Percentiles rank a stretch among this genome's conserved stretches.
Evolutionary conservation across 352 stramenopile species (phyloP).

Genomic region (Plasmopara muralis): DNA sequence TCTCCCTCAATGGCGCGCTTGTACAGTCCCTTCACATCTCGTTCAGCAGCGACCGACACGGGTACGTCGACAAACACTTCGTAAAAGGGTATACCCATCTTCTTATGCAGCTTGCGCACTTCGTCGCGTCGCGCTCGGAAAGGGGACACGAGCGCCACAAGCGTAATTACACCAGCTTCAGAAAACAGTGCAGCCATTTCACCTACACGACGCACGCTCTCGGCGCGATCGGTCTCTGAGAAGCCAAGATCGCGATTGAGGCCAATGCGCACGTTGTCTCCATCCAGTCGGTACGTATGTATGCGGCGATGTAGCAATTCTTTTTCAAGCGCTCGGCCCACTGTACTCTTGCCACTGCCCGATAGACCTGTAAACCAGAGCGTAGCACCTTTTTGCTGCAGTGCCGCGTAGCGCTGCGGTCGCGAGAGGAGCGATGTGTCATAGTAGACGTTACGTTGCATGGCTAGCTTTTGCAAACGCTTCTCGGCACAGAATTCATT

Average conservation of each 20-base stretch:
- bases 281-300: slow-evolving; percentile 96
- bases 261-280: slow-evolving; percentile 97
- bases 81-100: slow-evolving; percentile 96
- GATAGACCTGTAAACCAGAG: slow-evolving; percentile 98
- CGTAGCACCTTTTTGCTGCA: slow-evolving; percentile 95
- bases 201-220: slow-evolving; percentile 95
- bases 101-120: slow-evolving; percentile 87
- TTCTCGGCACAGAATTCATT: slow-evolving; percentile 43
- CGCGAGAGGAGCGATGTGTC: slow-evolving; percentile 67
- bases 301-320: slow-evolving; percentile 91
- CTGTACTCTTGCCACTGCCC: slow-evolving; percentile 97
- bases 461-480: slow-evolving; percentile 60
- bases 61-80: slow-evolving; percentile 98
- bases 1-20: slow-evolving; percentile 91
- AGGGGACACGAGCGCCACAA: slow-evolving; percentile 96
- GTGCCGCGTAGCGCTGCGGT: slow-evolving; percentile 54
- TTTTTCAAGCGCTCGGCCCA: slow-evolving; percentile 95
- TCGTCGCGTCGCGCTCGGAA: slow-evolving; percentile 92
- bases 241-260: slow-evolving; percentile 97
- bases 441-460: slow-evolving; percentile 78
- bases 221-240: slow-evolving; percentile 91
- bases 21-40: slow-evolving; percentile 96
- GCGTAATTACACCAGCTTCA: slow-evolving; percentile 94
- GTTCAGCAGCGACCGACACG: slow-evolving; percentile 92
- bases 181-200: slow-evolving; percentile 96